Base-by-base conservation (phyloP, 768 basidiomycete species). In the Kwoniella sp. region DNA sequence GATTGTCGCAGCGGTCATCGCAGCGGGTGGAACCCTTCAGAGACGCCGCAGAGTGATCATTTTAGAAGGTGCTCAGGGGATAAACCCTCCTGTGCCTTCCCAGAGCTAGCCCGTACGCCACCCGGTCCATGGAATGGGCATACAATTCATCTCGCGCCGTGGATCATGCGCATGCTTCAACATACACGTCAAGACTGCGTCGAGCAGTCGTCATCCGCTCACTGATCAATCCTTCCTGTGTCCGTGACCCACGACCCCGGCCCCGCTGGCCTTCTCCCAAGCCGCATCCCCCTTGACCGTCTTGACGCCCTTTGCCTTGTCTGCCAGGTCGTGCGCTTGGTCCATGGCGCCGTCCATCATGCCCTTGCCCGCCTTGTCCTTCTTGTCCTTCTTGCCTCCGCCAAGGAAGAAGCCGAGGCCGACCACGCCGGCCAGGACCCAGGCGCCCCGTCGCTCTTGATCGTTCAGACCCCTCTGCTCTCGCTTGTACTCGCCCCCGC, bases 381-480 rank as follows among this genome's bases (percentile, higher is more conserved):
- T 34, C 45, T 58, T 57, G 22, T 60, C 55, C 46, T 63, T 41
- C 19, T 46, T 45, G 39, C 52, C 39, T 20, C 63, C 65, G 31
- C 79, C 81, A 5, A 78, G 65, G 6, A 80, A 44, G 75, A 80
- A 79, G 0, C 81, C 81, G 3, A 79, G 77, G 8, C 69, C 78
- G 9, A 83, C 44, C 17, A 83, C 69, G 32, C 80, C 80, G 14
- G 79, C 69, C 17, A 84, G 63, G 12, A 76, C 60, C 70, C 76
- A 82, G n/a, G 79, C 56, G 2, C 83, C 83, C 33, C 41, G 76
- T 53, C 56, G 67, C 65, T 84, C 81, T 33, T 80, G 78, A 9
- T 56, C 53, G 52, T 78, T 77, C 36, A 74, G 46, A 1, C 50
- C 56, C 36, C 62, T 47, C 7, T 59, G 53, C 23, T 61, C 57